Base-by-base conservation (phyloP, 805 yeast genomes). In the Teunomyces panamensis region DNA sequence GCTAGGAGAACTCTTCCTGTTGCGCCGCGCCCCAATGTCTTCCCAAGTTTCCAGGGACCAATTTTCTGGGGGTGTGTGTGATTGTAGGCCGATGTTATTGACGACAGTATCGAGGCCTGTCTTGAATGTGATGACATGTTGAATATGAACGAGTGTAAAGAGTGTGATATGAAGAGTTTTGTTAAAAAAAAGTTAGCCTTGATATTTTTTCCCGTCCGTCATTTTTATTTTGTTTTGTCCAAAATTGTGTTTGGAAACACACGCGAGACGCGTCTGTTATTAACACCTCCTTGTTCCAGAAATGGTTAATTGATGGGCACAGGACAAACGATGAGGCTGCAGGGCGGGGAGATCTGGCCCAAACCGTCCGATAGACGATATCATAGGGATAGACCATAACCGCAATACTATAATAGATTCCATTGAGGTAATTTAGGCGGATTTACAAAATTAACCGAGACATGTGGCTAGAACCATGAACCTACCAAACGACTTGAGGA, bases 21-120 rank as follows among this genome's bases (percentile, higher is more conserved):
- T 43, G 94, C 87, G 13, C 95, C 95, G 56, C 87, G 77, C 3
- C 95, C 95, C 44, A 87, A 66, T 4, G 92, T 85, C 58, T 83
- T 81, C 14, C 94, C 94, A 46, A 87, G 70, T 55, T 78, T 78
- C 95, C 95, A 87, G 11, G 95, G 95, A 1, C 95, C 95, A 20
- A 87, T 85, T 50, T 62, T 72, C 54, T 74, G 73, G 7, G 68
- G 84, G 66, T 61, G 83, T 57, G 60, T 61, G 51, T 67, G 78
- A 46, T 69, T 68, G 17, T 78, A 68, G 14, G 73, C 61, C 11
- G 81, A 73, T 50, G 77, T 68, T 56, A 77, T 64, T 39, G 85
- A 77, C 34, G 86, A 80, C 17, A 83, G 78, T 51, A 80, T 73
- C 14, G 86, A 81, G 20, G 79, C 78, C 61, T 79, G 85, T 68